Conservation (phyloP, 2,329 filamentous ascomycete species). For the Aureobasidium vineae region DNA sequence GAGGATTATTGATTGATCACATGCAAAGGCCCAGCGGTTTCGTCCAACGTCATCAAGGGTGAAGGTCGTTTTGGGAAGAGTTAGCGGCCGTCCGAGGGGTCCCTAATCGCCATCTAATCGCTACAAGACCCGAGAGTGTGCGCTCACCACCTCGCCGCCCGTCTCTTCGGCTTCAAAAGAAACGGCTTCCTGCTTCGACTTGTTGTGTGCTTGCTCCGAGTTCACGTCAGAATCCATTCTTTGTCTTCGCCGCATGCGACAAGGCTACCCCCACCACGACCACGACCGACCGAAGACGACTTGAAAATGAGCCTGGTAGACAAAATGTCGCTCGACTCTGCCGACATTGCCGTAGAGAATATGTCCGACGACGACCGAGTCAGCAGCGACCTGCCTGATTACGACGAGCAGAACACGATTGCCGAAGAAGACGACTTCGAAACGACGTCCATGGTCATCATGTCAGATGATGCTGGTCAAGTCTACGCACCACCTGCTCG, state of each 20-base stretch:
- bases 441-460: conserved; percentile 31
- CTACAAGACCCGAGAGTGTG: neutral
- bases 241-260: conserved; percentile 6
- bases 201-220: neutral
- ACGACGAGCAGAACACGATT: conserved; percentile 7
- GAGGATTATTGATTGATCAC: conserved; percentile 10
- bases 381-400: conserved; percentile 22
- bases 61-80: conserved; percentile 4
- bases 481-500: conserved; percentile 67
- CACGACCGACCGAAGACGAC: neutral
- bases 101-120: conserved; percentile 7
- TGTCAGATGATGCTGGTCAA: conserved; percentile 43
- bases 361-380: conserved; percentile 17
- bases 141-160: neutral
- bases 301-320: conserved; percentile 6
- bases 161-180: neutral
- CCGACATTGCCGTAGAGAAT: conserved; percentile 7
- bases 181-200: neutral
- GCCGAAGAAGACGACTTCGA: conserved; percentile 19
- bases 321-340: conserved; percentile 18
- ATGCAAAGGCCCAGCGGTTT: conserved; percentile 13
- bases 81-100: conserved; percentile 15
- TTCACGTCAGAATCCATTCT: neutral
- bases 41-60: conserved; percentile 11
- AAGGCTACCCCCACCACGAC: neutral